A percentile compares a stretch with the other conserved stretches of the same genome.
These are phyloP conservation scores for Mucor ambiguus DNA, from an alignment of 371 early-diverging fungal species.

Conservation along the genomic window DNA sequence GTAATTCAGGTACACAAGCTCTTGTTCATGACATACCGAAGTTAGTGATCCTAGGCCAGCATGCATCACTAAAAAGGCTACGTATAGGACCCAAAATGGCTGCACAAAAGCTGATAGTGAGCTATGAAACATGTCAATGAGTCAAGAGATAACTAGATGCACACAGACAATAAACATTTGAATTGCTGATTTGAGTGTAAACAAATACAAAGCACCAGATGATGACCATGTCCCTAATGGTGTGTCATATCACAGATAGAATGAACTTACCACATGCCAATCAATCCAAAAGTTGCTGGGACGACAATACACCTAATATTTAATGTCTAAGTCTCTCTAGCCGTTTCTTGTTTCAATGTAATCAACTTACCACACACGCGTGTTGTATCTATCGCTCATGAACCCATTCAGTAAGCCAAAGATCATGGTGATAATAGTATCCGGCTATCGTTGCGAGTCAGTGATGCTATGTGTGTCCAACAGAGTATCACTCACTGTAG, in stretches of 20 bases:
- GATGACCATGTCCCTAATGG: too few relatives aligned
- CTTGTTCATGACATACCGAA: conserved; percentile 25
- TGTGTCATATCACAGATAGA: neutral
- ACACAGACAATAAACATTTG: neutral
- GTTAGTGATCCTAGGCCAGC: conserved; percentile 40
- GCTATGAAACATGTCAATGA: conserved; percentile 7
- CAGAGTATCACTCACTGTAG: conserved; percentile 33
- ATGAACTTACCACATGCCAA: conserved; percentile 34
- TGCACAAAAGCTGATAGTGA: conserved; percentile 46
- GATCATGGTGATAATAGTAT: conserved; percentile 44
- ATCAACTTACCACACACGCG: conserved; percentile 36
- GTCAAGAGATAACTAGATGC: neutral
- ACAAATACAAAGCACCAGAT: too few relatives aligned
- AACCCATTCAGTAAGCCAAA: conserved; percentile 44
- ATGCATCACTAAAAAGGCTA: conserved; percentile 41
- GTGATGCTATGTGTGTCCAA: neutral
- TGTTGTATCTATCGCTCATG: conserved; percentile 38
- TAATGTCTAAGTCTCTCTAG: neutral
- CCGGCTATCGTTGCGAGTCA: conserved; percentile 30
- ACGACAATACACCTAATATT: conserved; percentile 38
- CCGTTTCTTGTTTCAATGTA: neutral
- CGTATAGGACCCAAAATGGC: conserved; percentile 44
- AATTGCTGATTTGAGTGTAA: too few relatives aligned
- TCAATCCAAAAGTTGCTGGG: conserved; percentile 32
- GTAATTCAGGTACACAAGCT: neutral